Evolutionary conservation across 768 basidiomycete genomes (phyloP), one percentile per base, ranked within the genome.

Genomic region (Tephrocybe sp.): DNA sequence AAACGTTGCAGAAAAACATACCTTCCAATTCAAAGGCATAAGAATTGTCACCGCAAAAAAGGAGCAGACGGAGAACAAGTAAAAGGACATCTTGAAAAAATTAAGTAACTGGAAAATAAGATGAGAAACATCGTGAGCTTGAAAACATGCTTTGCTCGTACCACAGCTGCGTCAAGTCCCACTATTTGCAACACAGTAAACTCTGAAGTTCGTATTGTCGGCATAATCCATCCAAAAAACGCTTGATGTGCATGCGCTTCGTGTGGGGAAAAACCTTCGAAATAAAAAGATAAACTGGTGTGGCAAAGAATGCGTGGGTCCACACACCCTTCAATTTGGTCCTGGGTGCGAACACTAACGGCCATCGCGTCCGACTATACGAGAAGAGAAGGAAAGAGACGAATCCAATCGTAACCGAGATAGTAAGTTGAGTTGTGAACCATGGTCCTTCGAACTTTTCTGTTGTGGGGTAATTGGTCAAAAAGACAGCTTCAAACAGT

Each of bases 161-260:
- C 92, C 59, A 98, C 97, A 2, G 93, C 95, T 34, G 96, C 96
- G 67, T 99, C 96, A 34, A 99, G 72, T 0, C 96, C 96, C 11
- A 99, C 96, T 42, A 97, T 96, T 67, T 98, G 94, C 2, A 99
- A 75, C 3, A 99, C 84, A 0, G 92, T 89, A 53, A 91, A 94
- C 64, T 99, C 96, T 37, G 91, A 94, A 0, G 87, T 93, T 50
- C 79, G 74, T 35, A 98, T 78, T 0, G 96, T 98, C 1, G 96
- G 96, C 57, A 96, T 69, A 44, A 99, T 89, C 96, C 97, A 99
- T 21, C 93, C 93, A 69, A 97, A 93, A 71, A 97, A 90, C 0
- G 87, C 84, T 51, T 82, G 77, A 58, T 91, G 87, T 2, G 84
- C 84, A 62, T 95, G 93, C 0, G 89, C 93, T 66, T 95, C 92